Base-by-base conservation (phyloP, 805 yeast genomes). In the Yarrowia osloensis region DNA sequence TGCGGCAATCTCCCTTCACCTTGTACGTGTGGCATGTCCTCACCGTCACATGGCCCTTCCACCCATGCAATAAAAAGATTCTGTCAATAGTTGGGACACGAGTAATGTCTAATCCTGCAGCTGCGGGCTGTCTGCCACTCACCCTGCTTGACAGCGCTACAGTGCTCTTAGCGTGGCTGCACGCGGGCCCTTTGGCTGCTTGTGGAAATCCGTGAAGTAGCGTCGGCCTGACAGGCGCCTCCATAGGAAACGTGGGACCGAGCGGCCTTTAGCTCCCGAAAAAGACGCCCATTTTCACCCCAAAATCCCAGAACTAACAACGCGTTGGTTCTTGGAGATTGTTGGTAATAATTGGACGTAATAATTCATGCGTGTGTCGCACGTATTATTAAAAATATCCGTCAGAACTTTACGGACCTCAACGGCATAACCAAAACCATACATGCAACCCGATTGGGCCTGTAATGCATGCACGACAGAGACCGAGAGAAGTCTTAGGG, bases 401-500 rank as follows among this genome's bases (percentile, higher is more conserved):
- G 57, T 29, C 57, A 50, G 40, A 50, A 31, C 26, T 17, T 19
- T 31, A 21, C 40, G 17, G 24, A 21, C 40, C 31, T 33, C 57
- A 50, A 50, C 57, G 40, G 57, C 33, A 31, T 5, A 46, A 21
- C 55, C 55, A 33, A 33, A 50, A 33, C 13, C 40, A 21, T 13
- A n/a, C 57, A 50, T 50, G 40, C 57, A 33, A 13, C 57, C 57
- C 40, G 28, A 50, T 50, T 50, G 40, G 57, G 57, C 55, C 55
- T 11, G 24, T 4, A 19, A 21, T 50, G 57, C 57, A 49, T 50
- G 55, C 55, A 31, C n/a, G 19, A 29, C 39, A 29, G 55, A 50
- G 39, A 19, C 39, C 21, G 33, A 19, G 54, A 19, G 37, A 47
- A 13, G 54, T 9, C 50, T n/a, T n/a, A n/a, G 24, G 55, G 37